Evolutionary conservation across 305 asterid genomes (phyloP).

Genomic region (Solanum hybrid): DNA sequence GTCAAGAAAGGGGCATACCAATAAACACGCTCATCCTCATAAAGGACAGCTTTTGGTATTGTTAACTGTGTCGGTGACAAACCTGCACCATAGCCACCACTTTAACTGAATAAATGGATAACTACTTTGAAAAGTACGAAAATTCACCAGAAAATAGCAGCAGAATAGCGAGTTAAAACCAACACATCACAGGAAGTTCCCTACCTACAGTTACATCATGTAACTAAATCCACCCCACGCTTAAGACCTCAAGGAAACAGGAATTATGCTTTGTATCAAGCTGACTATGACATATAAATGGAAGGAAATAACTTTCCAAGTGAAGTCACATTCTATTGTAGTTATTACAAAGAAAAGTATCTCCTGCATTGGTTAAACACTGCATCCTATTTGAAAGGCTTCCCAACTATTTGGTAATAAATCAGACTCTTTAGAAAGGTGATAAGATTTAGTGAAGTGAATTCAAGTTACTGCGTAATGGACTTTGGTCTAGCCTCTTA

Average conservation of each 20-base stretch:
- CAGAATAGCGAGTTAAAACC: background rate
- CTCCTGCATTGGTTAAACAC: background rate
- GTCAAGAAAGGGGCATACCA: conserved; percentile 26
- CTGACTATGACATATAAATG: background rate
- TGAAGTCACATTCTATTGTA: background rate
- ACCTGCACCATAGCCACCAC: conserved; percentile 26
- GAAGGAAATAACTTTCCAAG: background rate
- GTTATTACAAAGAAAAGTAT: background rate
- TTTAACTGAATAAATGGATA: background rate
- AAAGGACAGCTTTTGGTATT: conserved; percentile 19
- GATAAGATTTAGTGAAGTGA: background rate
- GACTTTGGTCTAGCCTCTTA: background rate
- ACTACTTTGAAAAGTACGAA: background rate
- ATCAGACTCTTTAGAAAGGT: background rate
- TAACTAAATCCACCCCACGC: background rate
- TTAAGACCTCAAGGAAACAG: background rate
- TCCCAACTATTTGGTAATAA: background rate
- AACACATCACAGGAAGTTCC: background rate
- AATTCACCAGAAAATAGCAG: background rate
- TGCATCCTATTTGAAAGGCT: background rate
- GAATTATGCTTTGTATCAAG: background rate
- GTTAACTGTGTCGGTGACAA: conserved; percentile 16
- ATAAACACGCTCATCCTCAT: conserved; percentile 36
- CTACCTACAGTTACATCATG: background rate
- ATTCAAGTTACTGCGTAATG: background rate